Percentiles rank a stretch among this genome's conserved stretches.
phyloP scores from a whole-genome alignment of 2,329 filamentous ascomycete species.

The Colletotrichum cuscutae region DNA sequence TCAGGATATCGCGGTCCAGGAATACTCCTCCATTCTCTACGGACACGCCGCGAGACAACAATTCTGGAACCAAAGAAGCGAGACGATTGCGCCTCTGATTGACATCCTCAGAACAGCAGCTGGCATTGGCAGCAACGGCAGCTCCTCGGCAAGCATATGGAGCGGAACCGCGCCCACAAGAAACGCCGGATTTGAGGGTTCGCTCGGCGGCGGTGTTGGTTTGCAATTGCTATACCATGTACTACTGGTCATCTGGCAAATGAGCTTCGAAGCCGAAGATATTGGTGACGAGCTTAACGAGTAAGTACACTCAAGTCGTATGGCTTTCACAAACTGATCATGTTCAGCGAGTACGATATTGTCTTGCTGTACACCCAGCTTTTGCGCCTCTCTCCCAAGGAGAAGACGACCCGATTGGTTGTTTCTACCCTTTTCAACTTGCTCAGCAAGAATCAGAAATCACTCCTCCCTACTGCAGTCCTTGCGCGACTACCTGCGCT shows the following conservation, averaged over 20 bases:
- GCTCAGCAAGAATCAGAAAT: conserved; percentile 74
- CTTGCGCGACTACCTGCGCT: conserved; percentile 81
- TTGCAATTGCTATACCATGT: conserved; percentile 95
- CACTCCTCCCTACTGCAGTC: conserved; percentile 84
- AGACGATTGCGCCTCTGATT: conserved; percentile 85
- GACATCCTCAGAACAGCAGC: conserved; percentile 85
- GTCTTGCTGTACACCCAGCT: conserved; percentile 93
- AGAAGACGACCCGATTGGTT: conserved; percentile 94
- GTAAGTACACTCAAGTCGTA: conserved; percentile 60
- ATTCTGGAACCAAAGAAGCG: conserved; percentile 91
- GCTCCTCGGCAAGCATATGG: conserved; percentile 70
- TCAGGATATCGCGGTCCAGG: conserved; percentile 94
- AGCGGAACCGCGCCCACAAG: conserved; percentile 64
- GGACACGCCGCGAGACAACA: conserved; percentile 78
- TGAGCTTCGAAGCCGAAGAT: conserved; percentile 89
- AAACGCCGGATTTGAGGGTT: conserved; percentile 70
- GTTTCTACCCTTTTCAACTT: conserved; percentile 92
- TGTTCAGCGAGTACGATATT: conserved; percentile 85
- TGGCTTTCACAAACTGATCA: not conserved
- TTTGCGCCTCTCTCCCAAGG: conserved; percentile 91
- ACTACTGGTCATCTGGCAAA: conserved; percentile 92
- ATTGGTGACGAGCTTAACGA: conserved; percentile 83
- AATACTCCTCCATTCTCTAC: conserved; percentile 87
- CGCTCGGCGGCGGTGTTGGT: conserved; percentile 83
- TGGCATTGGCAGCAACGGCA: conserved; percentile 74